A percentile compares a stretch with the other conserved stretches of the same genome.
phyloP scores from a whole-genome alignment of 2,329 filamentous ascomycete species.

The Cadophora sp. region DNA sequence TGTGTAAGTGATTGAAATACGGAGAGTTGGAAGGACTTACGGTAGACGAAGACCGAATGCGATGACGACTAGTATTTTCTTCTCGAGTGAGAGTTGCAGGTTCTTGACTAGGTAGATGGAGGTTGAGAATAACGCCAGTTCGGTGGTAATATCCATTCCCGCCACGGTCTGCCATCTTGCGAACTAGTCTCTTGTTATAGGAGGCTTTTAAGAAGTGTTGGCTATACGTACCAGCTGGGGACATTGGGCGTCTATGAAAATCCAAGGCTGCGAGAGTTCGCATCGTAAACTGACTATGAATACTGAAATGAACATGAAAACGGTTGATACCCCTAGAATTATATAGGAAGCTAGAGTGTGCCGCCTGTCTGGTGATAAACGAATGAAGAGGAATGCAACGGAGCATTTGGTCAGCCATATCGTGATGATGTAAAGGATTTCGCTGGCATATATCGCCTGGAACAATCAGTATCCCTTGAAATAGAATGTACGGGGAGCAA shows the following conservation, averaged over 20 bases:
- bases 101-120: slow-evolving; percentile 48
- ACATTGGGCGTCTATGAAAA: slow-evolving; percentile 40
- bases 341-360: slow-evolving; percentile 49
- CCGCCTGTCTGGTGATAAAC: slow-evolving; percentile 51
- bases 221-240: slow-evolving; percentile 44
- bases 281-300: slow-evolving; percentile 52
- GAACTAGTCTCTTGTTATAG: slow-evolving; percentile 14
- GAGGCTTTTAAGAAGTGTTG: not conserved
- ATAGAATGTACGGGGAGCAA: not conserved
- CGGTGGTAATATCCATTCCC: slow-evolving; percentile 50
- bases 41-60: slow-evolving; percentile 52
- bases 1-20: not conserved
- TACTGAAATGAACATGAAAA: slow-evolving; percentile 49
- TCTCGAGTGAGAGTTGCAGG: slow-evolving; percentile 47
- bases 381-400: slow-evolving; percentile 52
- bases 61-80: slow-evolving; percentile 49
- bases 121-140: slow-evolving; percentile 48
- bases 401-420: slow-evolving; percentile 53
- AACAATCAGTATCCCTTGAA: not conserved
- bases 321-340: slow-evolving; percentile 47
- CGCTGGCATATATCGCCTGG: slow-evolving; percentile 48
- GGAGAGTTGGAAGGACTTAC: slow-evolving; percentile 40
- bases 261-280: slow-evolving; percentile 48
- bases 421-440: slow-evolving; percentile 52
- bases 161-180: slow-evolving; percentile 49